Evolutionary conservation across 2,329 filamentous ascomycete genomes (phyloP).

Genomic region (Talaromyces sp.): DNA sequence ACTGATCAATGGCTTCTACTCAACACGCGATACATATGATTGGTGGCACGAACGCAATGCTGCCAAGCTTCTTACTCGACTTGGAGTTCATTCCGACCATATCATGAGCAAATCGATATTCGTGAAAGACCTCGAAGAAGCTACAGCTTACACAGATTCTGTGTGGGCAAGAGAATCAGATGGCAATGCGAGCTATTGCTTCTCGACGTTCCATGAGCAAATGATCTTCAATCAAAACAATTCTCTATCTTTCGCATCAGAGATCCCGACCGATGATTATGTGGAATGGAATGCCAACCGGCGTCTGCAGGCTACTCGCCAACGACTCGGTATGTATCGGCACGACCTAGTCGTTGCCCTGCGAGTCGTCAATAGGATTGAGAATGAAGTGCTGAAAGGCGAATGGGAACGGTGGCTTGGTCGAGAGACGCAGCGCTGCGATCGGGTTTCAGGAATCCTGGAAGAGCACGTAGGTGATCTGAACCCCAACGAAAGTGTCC

Average conservation of each 20-base stretch:
- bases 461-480: slow-evolving; percentile 23
- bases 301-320: slow-evolving; percentile 73
- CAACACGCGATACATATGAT: slow-evolving; percentile 66
- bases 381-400: slow-evolving; percentile 76
- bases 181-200: slow-evolving; percentile 38
- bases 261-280: slow-evolving; percentile 27
- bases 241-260: slow-evolving; percentile 25
- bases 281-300: slow-evolving; percentile 40
- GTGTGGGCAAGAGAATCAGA: slow-evolving; percentile 24
- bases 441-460: slow-evolving; percentile 54
- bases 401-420: slow-evolving; percentile 93
- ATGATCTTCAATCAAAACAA: slow-evolving; percentile 33
- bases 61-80: slow-evolving; percentile 70
- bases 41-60: slow-evolving; percentile 88
- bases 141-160: slow-evolving; percentile 41
- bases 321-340: slow-evolving; percentile 76
- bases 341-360: slow-evolving; percentile 90
- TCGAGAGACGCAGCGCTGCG: slow-evolving; percentile 74
- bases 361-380: slow-evolving; percentile 82
- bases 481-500: slow-evolving; percentile 29
- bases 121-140: slow-evolving; percentile 72
- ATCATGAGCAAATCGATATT: slow-evolving; percentile 86
- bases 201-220: slow-evolving; percentile 44
- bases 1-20: slow-evolving; percentile 69
- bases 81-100: slow-evolving; percentile 75